Conservation (phyloP, 2,329 filamentous ascomycete species). For the Penicillium sp. region DNA sequence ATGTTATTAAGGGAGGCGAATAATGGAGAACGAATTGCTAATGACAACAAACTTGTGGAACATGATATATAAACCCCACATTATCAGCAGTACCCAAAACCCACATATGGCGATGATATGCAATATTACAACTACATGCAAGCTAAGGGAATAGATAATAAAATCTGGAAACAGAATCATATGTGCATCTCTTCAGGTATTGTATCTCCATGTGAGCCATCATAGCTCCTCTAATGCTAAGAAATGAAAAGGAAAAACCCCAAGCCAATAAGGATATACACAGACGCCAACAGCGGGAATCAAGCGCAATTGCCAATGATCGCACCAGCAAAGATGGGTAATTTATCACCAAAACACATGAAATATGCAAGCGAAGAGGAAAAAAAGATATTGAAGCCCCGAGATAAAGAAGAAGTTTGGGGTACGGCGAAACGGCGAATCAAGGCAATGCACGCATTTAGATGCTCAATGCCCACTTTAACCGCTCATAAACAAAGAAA, state of each 20-base stretch:
- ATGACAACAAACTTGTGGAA: too few species aligned
- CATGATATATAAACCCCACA: too few species aligned
- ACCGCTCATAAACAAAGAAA: slow-evolving; percentile 68
- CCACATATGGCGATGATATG: too few species aligned
- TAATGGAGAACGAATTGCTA: too few species aligned
- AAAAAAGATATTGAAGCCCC: background rate
- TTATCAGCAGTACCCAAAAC: too few species aligned
- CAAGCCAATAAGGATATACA: slow-evolving; percentile 9
- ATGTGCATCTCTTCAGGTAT: slow-evolving; percentile 2
- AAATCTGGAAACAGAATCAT: background rate
- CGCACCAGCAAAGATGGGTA: slow-evolving; percentile 5
- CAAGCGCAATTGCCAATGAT: slow-evolving; percentile 5
- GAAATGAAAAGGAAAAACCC: background rate
- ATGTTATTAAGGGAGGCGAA: too few species aligned
- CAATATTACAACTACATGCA: too few species aligned
- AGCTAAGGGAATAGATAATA: background rate
- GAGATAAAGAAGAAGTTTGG: background rate
- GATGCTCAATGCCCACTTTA: slow-evolving; percentile 66
- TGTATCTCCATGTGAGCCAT: slow-evolving; percentile 14
- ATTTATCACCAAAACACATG: slow-evolving; percentile 12
- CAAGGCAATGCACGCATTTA: slow-evolving; percentile 38
- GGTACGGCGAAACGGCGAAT: background rate
- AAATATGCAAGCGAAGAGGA: background rate
- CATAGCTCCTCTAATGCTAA: slow-evolving; percentile 15
- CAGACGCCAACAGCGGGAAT: slow-evolving; percentile 23